Conservation (phyloP, 1,284 basidiomycete species). For the Moesziomyces antarcticus region DNA sequence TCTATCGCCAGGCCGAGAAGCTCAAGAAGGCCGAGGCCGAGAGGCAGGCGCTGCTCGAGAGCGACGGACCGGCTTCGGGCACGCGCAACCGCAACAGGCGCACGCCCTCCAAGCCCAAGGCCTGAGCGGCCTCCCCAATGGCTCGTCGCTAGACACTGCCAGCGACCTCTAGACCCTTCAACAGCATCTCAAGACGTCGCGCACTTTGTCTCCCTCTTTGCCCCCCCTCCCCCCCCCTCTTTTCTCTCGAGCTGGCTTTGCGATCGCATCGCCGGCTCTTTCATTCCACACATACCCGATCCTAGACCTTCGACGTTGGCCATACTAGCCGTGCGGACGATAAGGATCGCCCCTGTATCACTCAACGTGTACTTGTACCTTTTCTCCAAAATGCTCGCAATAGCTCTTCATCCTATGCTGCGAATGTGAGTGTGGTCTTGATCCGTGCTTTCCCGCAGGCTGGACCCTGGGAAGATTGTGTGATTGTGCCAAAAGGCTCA, state of each 20-base stretch:
- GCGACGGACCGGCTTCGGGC: constrained; percentile 44
- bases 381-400: background rate
- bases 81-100: constrained; percentile 45
- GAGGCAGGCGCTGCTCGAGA: constrained; percentile 33
- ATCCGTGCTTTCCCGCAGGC: too few relatives aligned
- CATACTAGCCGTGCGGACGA: background rate
- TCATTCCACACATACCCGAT: constrained; percentile 19
- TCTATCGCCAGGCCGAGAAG: constrained; percentile 62
- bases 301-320: background rate
- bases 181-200: constrained; percentile 31
- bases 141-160: background rate
- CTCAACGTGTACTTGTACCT: constrained; percentile 48
- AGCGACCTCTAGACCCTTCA: constrained; percentile 29
- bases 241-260: too few relatives aligned
- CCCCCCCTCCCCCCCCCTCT: background rate
- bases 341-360: constrained; percentile 24
- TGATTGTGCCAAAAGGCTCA: too few relatives aligned
- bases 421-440: too few relatives aligned
- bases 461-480: background rate
- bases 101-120: constrained; percentile 42
- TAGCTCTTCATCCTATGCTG: too few relatives aligned
- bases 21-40: constrained; percentile 44
- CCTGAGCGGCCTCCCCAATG: background rate
- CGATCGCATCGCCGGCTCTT: too few relatives aligned
- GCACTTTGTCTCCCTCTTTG: constrained; percentile 1